These are phyloP conservation scores for Skeletonema tropicum DNA, from an alignment of 108 stramenopile species.

Conservation along the genomic window DNA sequence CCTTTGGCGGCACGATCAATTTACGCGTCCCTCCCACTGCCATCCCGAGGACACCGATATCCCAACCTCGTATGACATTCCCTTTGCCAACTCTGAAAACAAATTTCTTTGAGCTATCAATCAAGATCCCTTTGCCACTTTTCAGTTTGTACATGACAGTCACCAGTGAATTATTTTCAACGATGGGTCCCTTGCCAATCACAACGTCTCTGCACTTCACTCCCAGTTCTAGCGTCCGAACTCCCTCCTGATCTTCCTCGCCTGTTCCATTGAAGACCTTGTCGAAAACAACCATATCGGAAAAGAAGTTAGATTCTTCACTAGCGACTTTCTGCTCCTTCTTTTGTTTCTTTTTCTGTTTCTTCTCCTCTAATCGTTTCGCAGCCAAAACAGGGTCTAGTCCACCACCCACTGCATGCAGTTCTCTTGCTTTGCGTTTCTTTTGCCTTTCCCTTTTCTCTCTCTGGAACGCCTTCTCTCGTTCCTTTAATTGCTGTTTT, in stretches of 20 bases:
- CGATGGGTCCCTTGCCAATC: conserved; percentile 41
- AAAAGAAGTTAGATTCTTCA: conserved; percentile 6
- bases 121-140: conserved; percentile 37
- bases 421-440: conserved; percentile 24
- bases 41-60: conserved; percentile 73
- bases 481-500: neutral
- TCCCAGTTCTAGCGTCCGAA: conserved; percentile 29
- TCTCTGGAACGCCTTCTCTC: neutral
- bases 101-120: conserved; percentile 54
- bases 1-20: conserved; percentile 71
- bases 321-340: conserved; percentile 17
- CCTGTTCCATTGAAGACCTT: conserved; percentile 14
- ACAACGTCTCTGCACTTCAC: conserved; percentile 53
- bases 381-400: neutral
- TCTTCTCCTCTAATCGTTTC: conserved; percentile 11
- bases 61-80: conserved; percentile 77
- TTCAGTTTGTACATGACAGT: conserved; percentile 42
- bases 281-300: conserved; percentile 8
- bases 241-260: conserved; percentile 1
- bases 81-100: conserved; percentile 54
- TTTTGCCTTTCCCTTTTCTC: conserved; percentile 33
- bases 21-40: conserved; percentile 69
- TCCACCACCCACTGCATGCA: conserved; percentile 1
- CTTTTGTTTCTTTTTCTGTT: neutral
- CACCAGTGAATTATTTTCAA: conserved; percentile 41